Percentiles rank a stretch among this genome's conserved stretches.
These are phyloP conservation scores for Macroventuria anomochaeta DNA, from an alignment of 2,329 filamentous ascomycete species.

Conservation along the genomic window DNA sequence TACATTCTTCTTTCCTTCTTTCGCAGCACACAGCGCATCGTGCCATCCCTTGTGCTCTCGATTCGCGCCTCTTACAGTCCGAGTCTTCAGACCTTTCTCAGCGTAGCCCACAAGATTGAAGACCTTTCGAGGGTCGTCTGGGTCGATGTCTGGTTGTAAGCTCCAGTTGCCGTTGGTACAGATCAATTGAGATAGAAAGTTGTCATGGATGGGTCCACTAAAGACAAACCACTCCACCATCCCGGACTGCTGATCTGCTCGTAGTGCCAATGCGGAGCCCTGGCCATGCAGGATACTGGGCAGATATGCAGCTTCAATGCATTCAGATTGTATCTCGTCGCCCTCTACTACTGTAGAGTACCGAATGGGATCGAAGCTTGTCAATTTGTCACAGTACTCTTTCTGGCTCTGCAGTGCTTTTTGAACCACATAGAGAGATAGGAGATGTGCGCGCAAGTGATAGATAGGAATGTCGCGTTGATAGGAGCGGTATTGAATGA, in stretches of 20 bases:
- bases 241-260: constrained; percentile 8
- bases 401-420: background rate
- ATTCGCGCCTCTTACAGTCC: constrained; percentile 15
- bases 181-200: constrained; percentile 10
- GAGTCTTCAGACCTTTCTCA: constrained; percentile 12
- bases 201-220: constrained; percentile 2
- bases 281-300: constrained; percentile 19
- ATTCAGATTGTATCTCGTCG: constrained; percentile 24
- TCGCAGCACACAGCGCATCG: constrained; percentile 19
- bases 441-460: constrained; percentile 20
- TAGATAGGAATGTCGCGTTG: constrained; percentile 27
- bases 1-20: constrained; percentile 46
- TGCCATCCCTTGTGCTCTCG: constrained; percentile 31
- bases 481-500: constrained; percentile 26
- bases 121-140: constrained; percentile 8
- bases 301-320: constrained; percentile 31
- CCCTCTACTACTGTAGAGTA: constrained; percentile 9
- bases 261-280: constrained; percentile 34
- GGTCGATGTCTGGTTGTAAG: background rate
- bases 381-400: constrained; percentile 22
- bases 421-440: constrained; percentile 14
- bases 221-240: constrained; percentile 36
- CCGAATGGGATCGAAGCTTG: constrained; percentile 20
- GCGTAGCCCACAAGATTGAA: constrained; percentile 31
- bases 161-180: background rate